Percentiles rank a stretch among this genome's conserved stretches.
Conservation (phyloP, 306 rosid species). For the Lablab purpureus region DNA sequence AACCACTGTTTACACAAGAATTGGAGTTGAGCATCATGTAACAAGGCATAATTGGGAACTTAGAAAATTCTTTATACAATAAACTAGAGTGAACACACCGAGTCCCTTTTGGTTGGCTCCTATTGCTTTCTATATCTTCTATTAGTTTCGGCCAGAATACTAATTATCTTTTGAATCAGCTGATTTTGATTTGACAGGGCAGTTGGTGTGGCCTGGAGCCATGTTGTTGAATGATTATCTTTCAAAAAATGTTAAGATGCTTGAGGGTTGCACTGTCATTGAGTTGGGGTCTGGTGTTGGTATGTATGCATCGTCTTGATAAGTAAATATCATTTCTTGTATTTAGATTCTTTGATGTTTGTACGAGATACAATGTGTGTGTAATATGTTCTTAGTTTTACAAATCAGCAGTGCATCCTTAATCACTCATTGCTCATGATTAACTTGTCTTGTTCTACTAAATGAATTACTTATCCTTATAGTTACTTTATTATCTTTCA, state of each 20-base stretch:
- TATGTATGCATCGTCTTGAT: constrained; percentile 61
- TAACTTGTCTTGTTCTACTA: constrained; percentile 1
- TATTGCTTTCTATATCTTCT: constrained; percentile 27
- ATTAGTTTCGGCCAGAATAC: constrained; percentile 25
- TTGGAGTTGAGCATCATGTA: background rate
- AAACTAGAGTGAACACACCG: background rate
- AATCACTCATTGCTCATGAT: background rate
- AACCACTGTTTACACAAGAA: background rate
- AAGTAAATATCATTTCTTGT: constrained; percentile 21
- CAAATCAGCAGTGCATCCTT: background rate
- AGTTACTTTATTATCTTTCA: constrained; percentile 16
- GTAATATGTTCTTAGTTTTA: constrained; percentile 9
- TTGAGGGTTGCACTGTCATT: constrained; percentile 69
- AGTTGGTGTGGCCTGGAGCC: constrained; percentile 98
- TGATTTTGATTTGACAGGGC: constrained; percentile 97
- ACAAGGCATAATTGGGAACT: background rate
- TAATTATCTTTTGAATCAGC: constrained; percentile 66
- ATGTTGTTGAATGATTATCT: constrained; percentile 85
- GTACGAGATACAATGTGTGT: constrained; percentile 19
- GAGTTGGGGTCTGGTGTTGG: constrained; percentile 98
- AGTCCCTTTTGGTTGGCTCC: background rate
- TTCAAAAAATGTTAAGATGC: constrained; percentile 66
- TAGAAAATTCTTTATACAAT: background rate
- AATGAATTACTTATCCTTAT: constrained; percentile 26
- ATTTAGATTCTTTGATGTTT: constrained; percentile 25